Evolutionary conservation across 768 basidiomycete genomes (phyloP).

Genomic region (Mycena metata): DNA sequence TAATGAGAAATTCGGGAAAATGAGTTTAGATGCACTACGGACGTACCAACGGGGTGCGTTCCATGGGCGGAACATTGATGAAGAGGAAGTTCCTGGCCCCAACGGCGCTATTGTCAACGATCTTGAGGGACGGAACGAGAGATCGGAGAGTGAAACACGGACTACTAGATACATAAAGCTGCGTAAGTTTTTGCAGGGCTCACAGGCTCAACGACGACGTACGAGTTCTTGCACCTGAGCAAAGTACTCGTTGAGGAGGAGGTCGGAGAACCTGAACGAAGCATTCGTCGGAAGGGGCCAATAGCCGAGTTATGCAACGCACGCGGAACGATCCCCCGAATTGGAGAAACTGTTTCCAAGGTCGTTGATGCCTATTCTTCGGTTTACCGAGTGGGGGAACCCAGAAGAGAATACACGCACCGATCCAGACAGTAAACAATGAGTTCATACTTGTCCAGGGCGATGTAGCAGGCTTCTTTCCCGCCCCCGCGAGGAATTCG

Average conservation of each 20-base stretch:
- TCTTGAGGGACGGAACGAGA: conserved; percentile 13
- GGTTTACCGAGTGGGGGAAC: too few species aligned
- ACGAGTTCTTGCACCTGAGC: conserved; percentile 64
- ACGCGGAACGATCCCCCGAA: conserved; percentile 64
- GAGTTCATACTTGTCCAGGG: conserved; percentile 71
- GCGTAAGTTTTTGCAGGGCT: neutral
- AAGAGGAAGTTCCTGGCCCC: conserved; percentile 73
- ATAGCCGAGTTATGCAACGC: conserved; percentile 34
- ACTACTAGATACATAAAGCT: conserved; percentile 47
- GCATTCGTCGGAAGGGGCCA: neutral
- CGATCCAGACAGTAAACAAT: conserved; percentile 79
- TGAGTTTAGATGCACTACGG: neutral
- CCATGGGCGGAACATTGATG: conserved; percentile 57
- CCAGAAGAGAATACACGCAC: neutral
- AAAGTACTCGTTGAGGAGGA: conserved; percentile 64
- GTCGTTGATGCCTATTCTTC: conserved; percentile 68
- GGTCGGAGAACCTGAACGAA: conserved; percentile 59
- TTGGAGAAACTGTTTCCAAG: conserved; percentile 67
- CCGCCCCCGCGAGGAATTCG: conserved; percentile 63
- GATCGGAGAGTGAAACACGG: conserved; percentile 7
- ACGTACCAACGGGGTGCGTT: conserved; percentile 58
- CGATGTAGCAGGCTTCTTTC: conserved; percentile 61
- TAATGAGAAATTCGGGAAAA: neutral
- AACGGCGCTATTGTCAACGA: conserved; percentile 49
- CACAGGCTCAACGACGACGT: conserved; percentile 32